Percentiles rank a stretch among this genome's conserved stretches.
Conservation (phyloP, 2,329 filamentous ascomycete genomes). For the Fusarium decemcellulare region DNA sequence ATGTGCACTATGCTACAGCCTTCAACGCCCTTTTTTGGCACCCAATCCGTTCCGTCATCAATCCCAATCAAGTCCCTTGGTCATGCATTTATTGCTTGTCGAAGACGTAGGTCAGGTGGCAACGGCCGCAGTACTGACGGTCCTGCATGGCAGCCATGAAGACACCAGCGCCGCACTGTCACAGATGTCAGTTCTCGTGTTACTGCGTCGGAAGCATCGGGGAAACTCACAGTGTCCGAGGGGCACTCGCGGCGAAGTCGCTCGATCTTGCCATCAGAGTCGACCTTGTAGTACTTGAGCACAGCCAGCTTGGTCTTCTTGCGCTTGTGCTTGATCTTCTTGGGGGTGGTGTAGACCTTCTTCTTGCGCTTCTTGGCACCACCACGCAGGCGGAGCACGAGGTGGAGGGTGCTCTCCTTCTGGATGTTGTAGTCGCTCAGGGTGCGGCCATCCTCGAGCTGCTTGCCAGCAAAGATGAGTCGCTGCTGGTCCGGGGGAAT, state of each 20-base stretch:
- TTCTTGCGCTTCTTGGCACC: slow-evolving; percentile 99
- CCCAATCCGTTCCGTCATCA: slow-evolving; percentile 51
- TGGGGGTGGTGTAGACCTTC: slow-evolving; percentile 99
- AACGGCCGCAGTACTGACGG: slow-evolving; percentile 93
- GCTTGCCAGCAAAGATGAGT: slow-evolving; percentile 99
- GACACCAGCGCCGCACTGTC: slow-evolving; percentile 97
- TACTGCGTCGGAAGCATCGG: neutral
- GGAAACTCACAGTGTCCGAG: slow-evolving; percentile 80
- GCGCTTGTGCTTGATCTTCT: slow-evolving; percentile 99
- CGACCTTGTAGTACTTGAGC: slow-evolving; percentile 99
- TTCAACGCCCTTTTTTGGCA: slow-evolving; percentile 57
- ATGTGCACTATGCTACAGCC: slow-evolving; percentile 59
- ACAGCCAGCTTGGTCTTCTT: slow-evolving; percentile 99
- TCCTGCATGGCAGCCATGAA: slow-evolving; percentile 99
- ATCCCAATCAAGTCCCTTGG: slow-evolving; percentile 46
- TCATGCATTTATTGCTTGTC: slow-evolving; percentile 71
- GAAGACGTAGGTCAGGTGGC: slow-evolving; percentile 82
- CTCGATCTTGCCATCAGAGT: slow-evolving; percentile 99
- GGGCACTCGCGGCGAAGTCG: slow-evolving; percentile 99
- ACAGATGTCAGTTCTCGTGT: slow-evolving; percentile 50
- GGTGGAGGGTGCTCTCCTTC: slow-evolving; percentile 99
- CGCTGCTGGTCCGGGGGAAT: slow-evolving; percentile 99
- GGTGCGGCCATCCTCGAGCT: slow-evolving; percentile 99
- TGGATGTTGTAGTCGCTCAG: slow-evolving; percentile 99
- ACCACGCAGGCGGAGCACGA: slow-evolving; percentile 98